phyloP scores from a whole-genome alignment of 2,329 filamentous ascomycete species.

The Myriosclerotinia curreyana region DNA sequence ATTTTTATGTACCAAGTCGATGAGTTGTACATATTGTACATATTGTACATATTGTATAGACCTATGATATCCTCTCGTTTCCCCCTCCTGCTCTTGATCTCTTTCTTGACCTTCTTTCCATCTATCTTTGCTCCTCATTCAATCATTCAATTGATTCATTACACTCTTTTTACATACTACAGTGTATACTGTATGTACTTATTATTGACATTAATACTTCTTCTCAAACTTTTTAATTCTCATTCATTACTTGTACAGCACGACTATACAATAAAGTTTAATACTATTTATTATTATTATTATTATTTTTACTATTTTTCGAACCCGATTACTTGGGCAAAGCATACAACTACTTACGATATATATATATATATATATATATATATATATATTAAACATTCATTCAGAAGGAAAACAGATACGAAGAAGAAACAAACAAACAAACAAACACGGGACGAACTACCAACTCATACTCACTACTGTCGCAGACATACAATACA shows the following conservation, averaged over 20 bases:
- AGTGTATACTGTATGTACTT: too few relatives aligned
- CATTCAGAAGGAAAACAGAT: constrained; percentile 6
- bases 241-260: constrained; percentile 2
- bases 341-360: not conserved
- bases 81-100: constrained; percentile 19
- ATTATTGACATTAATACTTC: constrained; percentile 1
- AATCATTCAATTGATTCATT: constrained; percentile 3
- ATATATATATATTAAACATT: constrained; percentile 2
- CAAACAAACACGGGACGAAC: constrained; percentile 16
- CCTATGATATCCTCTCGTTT: constrained; percentile 22
- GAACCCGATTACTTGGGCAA: constrained; percentile 1
- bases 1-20: constrained; percentile 17
- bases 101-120: constrained; percentile 14
- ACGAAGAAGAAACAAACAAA: constrained; percentile 4
- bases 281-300: too few relatives aligned
- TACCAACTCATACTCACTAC: constrained; percentile 1
- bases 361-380: not conserved
- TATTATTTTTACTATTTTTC: constrained; percentile 8
- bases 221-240: not conserved
- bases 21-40: constrained; percentile 23
- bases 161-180: constrained; percentile 15
- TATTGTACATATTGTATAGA: constrained; percentile 20
- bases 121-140: constrained; percentile 9
- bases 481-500: constrained; percentile 7
- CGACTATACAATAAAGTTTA: constrained; percentile 9